A percentile compares a stretch with the other conserved stretches of the same genome.
Evolutionary conservation across 2,329 filamentous ascomycete genomes (phyloP).

Genomic region (Monilinia polystroma): DNA sequence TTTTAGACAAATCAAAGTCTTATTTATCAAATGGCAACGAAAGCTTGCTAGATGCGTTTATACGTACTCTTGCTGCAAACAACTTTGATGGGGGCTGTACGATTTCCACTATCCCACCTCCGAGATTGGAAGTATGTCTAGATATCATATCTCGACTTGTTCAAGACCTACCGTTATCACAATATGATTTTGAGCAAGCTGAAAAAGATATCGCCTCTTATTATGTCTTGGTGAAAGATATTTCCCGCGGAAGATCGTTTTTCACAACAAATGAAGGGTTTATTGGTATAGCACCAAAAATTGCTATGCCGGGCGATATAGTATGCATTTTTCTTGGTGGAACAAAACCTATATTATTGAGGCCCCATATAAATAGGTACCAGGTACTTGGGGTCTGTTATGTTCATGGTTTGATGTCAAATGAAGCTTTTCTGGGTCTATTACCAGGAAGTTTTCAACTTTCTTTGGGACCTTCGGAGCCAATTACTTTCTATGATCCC

Average conservation of each 20-base stretch:
- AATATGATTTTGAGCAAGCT: neutral
- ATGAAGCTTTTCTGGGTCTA: constrained; percentile 2
- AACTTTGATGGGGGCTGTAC: too few relatives aligned
- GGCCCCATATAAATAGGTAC: neutral
- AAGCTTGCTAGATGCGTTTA: too few relatives aligned
- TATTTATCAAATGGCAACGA: too few relatives aligned
- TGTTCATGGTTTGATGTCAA: neutral
- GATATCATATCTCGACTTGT: neutral
- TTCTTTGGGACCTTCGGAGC: neutral
- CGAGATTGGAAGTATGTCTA: too few relatives aligned
- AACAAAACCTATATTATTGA: neutral
- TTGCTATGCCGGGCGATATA: neutral
- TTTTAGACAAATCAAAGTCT: too few relatives aligned
- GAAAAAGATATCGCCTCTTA: too few relatives aligned
- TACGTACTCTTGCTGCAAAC: too few relatives aligned
- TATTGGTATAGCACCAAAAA: neutral
- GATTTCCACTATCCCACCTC: too few relatives aligned
- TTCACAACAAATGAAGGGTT: neutral
- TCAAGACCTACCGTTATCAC: neutral
- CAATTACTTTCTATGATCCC: neutral
- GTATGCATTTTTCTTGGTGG: neutral
- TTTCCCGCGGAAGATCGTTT: neutral
- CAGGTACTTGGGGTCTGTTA: neutral
- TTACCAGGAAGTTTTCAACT: neutral
- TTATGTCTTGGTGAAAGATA: accelerated